Evolutionary conservation across 345 rosid genomes (phyloP), one percentile per base, ranked within the genome.

Genomic region (Eutrema heterophyllum): DNA sequence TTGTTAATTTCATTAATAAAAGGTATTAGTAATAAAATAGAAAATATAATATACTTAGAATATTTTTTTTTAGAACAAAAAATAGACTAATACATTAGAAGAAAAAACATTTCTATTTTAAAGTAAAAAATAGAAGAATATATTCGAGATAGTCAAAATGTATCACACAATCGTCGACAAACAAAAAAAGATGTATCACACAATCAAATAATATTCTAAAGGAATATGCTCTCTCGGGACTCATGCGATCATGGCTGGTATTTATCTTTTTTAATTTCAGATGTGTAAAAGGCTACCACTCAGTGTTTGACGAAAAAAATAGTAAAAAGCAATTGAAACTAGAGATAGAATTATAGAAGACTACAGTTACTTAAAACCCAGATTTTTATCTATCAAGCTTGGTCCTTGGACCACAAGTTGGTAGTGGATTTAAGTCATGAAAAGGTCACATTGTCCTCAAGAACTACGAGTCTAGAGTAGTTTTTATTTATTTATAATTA

Each of bases 171-270:
- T 40, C n/a, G 41, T 5, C 15, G 30, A 54, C 48, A 67, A 54
- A 9, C 24, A 33, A 55, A 4, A 43, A 43, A 29, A 33, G 36
- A 56, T 62, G 71, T 32, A 43, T 41, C 45, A 43, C 36, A 52
- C 24, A 15, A 44, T 54, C 40, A 59, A 67, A 74, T 59, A 67
- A 74, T 67, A 67, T 67, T 67, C 78, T 41, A 7, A 58, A 40
- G 62, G 78, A 74, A 74, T 74, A 74, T 74, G 73, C 78, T 74
- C 46, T 67, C 39, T n/a, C 2, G 39, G 67, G 53, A 36, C 58
- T 57, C 61, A 32, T 74, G 78, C 55, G 24, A 21, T 21, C 24
- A 21, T 21, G 21, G 21, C 14, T 58, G 24, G 13, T 58, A 29
- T 39, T 50, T 43, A 4, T 33, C 0, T 26, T 24, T 4, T 40